Evolutionary conservation across 2,329 filamentous ascomycete genomes (phyloP), one percentile per base, ranked within the genome.

Genomic region (Diaporthe humulicola): DNA sequence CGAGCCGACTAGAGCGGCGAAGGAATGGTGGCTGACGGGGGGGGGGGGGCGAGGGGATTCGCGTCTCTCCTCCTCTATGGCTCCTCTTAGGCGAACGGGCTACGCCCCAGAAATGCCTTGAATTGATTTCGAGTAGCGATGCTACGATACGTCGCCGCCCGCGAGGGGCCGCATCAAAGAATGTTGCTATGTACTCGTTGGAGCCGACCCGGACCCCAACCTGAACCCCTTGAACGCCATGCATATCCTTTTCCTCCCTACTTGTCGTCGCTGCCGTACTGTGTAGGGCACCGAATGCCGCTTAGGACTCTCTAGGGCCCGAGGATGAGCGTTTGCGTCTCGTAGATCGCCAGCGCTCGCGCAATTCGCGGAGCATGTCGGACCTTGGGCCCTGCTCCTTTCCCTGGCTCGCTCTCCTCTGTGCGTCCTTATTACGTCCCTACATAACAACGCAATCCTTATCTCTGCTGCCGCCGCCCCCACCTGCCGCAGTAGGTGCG

Each of bases 381-480:
- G 17, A 54, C 48, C 17, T 69, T n/a, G 54, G n/a, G 22, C 33
- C 22, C 64, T n/a, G 30, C 48, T 28, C 48, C 14, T 69, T 38
- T 2, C 64, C 45, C 25, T 67, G 64, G n/a, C 33, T 54, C 6
- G 4, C 33, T 30, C 2, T 54, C 17, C 54, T 38, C 19, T 45
- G 22, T 40, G 28, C n/a, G n/a, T 50, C 54, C 48, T 30, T 28
- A 22, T 36, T n/a, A 45, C 17, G 14, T 25, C 54, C 58, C 79
- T 78, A 89, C 88, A 89, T 89, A 70, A 89, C 83, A 50, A 85
- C 79, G 77, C 88, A 89, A 33, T 87, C 86, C 75, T 77, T 79
- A 45, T 83, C 81, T 70, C 77, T 80, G n/a, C 75, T 75, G 5
- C 76, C 77, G 14, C 75, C 77, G 52, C 76, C 77, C 12, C 75